Conservation (phyloP, 257 asterid species). For the Capsicum pubescens region DNA sequence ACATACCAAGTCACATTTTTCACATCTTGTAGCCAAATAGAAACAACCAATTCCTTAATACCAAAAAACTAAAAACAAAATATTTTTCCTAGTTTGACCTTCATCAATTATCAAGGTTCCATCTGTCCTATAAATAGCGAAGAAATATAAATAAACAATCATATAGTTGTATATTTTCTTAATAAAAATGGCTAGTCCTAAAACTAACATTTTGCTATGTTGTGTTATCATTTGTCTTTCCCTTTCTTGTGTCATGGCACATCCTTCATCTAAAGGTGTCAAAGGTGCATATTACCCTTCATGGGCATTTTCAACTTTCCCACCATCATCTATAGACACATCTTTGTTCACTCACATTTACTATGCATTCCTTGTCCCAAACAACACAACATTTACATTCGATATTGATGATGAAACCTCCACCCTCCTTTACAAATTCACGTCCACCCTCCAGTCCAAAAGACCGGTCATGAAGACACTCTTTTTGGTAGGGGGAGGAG, state of each 20-base stretch:
- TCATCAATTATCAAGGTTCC: constrained; percentile 14
- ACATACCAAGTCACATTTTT: constrained; percentile 18
- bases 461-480: constrained; percentile 52
- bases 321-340: constrained; percentile 63
- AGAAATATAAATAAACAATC: not conserved
- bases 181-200: constrained; percentile 5
- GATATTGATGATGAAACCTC: constrained; percentile 47
- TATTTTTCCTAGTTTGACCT: not conserved
- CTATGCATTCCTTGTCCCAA: constrained; percentile 70
- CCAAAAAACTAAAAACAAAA: not conserved
- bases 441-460: constrained; percentile 57
- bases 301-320: constrained; percentile 43
- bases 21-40: not conserved
- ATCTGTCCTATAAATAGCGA: constrained; percentile 21
- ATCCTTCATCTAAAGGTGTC: constrained; percentile 38
- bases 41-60: not conserved
- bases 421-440: constrained; percentile 49
- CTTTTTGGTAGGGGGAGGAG: constrained; percentile 77
- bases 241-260: constrained; percentile 26
- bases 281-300: constrained; percentile 78
- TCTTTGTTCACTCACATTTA: constrained; percentile 62
- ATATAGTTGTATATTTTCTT: not conserved
- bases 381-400: constrained; percentile 52
- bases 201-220: not conserved
- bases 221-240: not conserved